Percentiles rank a stretch among this genome's conserved stretches.
Conservation (phyloP, 345 rosid species). For the Eucalyptus sp. region DNA sequence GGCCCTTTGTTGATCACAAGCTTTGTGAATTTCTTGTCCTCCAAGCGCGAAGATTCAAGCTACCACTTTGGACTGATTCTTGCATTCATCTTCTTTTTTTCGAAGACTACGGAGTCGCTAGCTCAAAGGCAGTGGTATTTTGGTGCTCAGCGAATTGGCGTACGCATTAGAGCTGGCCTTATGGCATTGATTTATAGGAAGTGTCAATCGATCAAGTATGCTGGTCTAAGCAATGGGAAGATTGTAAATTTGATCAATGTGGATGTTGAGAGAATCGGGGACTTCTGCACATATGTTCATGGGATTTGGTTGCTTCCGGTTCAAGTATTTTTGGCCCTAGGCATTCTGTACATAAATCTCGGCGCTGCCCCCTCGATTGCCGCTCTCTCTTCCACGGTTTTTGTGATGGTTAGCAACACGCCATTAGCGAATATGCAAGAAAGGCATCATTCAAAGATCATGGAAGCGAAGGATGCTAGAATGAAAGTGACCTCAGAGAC, state of each 20-base stretch:
- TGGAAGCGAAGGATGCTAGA: slow-evolving; percentile 23
- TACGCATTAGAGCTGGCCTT: slow-evolving; percentile 42
- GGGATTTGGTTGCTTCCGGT: slow-evolving; percentile 62
- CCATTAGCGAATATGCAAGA: slow-evolving; percentile 50
- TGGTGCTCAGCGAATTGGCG: slow-evolving; percentile 54
- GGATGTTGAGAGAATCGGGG: slow-evolving; percentile 64
- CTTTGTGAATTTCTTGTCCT: slow-evolving; percentile 44
- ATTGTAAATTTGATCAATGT: slow-evolving; percentile 46
- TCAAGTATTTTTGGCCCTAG: slow-evolving; percentile 45
- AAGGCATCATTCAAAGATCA: slow-evolving; percentile 38
- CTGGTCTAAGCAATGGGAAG: slow-evolving; percentile 31
- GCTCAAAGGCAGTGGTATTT: slow-evolving; percentile 64
- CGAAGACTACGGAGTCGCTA: slow-evolving; percentile 55
- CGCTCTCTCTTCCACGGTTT: slow-evolving; percentile 33
- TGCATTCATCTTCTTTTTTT: slow-evolving; percentile 36
- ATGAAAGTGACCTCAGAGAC: slow-evolving; percentile 1
- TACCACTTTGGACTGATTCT: slow-evolving; percentile 32
- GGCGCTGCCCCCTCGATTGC: slow-evolving; percentile 50
- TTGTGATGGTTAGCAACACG: slow-evolving; percentile 60
- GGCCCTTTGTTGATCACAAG: slow-evolving; percentile 59
- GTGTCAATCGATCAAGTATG: slow-evolving; percentile 29
- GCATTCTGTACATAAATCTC: slow-evolving; percentile 34
- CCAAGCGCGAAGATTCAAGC: slow-evolving; percentile 17
- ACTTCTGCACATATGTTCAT: slow-evolving; percentile 48
- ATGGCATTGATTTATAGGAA: slow-evolving; percentile 41